phyloP scores from a whole-genome alignment of 2,329 filamentous ascomycete species.

The Xylariomycetidae sp. region DNA sequence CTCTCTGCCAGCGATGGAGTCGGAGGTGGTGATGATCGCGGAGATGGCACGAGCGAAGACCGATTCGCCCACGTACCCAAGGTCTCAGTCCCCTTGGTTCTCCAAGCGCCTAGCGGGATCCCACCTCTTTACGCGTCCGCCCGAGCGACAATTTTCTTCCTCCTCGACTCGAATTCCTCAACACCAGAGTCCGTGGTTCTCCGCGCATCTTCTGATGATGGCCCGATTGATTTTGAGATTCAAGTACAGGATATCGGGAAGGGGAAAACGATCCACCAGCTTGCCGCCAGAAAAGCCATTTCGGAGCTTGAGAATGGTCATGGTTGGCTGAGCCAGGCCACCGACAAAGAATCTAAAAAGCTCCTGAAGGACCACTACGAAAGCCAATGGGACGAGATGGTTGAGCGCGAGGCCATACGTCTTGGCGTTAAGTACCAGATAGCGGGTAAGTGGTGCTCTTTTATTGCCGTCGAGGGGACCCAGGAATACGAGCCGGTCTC shows the following conservation, averaged over 20 bases:
- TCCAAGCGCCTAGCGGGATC: conserved; percentile 7
- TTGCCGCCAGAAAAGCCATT: conserved; percentile 8
- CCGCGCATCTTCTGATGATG: conserved; percentile 6
- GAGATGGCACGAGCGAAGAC: not conserved
- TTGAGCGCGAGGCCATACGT: conserved; percentile 8
- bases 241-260: conserved; percentile 9
- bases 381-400: conserved; percentile 4
- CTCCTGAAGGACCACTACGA: conserved; percentile 4
- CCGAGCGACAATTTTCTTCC: conserved; percentile 8
- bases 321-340: conserved; percentile 7
- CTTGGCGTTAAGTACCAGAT: conserved; percentile 8
- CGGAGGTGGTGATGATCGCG: not conserved
- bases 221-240: conserved; percentile 10
- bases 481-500: conserved; percentile 1
- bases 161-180: conserved; percentile 6
- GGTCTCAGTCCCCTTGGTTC: not conserved
- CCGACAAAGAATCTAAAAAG: not conserved
- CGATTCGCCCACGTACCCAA: not conserved
- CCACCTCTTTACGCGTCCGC: conserved; percentile 9
- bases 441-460: conserved; percentile 9
- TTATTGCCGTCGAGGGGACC: conserved; percentile 3
- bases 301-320: conserved; percentile 9
- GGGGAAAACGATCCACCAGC: conserved; percentile 11
- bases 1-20: not conserved
- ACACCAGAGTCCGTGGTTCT: conserved; percentile 9